phyloP scores from a whole-genome alignment of 2,329 filamentous ascomycete species.

The Epichloe aotearoae region DNA sequence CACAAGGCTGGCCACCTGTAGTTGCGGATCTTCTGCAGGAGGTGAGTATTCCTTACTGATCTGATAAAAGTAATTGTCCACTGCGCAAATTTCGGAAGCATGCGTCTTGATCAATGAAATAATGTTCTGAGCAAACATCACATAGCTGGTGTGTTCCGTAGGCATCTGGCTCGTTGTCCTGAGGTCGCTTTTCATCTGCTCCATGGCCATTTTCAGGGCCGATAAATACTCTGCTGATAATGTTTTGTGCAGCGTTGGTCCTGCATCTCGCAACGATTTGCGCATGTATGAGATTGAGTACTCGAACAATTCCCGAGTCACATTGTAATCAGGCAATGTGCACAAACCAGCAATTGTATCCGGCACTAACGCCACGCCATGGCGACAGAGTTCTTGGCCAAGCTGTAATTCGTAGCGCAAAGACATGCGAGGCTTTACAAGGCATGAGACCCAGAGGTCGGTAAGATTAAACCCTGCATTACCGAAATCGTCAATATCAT shows the following conservation, averaged over 20 bases:
- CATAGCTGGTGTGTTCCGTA: conserved; percentile 32
- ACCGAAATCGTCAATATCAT: conserved; percentile 32
- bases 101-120: conserved; percentile 42
- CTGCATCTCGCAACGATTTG: conserved; percentile 27
- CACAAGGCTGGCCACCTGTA: conserved; percentile 41
- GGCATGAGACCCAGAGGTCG: conserved; percentile 38
- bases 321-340: conserved; percentile 31
- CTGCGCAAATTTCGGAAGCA: conserved; percentile 36
- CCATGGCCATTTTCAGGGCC: conserved; percentile 35
- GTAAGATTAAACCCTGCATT: conserved; percentile 31
- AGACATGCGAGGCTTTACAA: conserved; percentile 35
- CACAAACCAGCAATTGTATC: conserved; percentile 23
- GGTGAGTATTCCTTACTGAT: conserved; percentile 44
- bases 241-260: conserved; percentile 19
- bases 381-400: conserved; percentile 30
- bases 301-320: conserved; percentile 36
- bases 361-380: conserved; percentile 30
- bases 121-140: conserved; percentile 38
- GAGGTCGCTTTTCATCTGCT: conserved; percentile 39
- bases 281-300: conserved; percentile 38
- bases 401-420: conserved; percentile 37
- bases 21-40: conserved; percentile 38
- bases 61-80: conserved; percentile 44
- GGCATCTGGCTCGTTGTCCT: conserved; percentile 21
- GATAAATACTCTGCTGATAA: conserved; percentile 28